Evolutionary conservation across 768 basidiomycete species (phyloP).

Genomic region (Tremella mesenterica): DNA sequence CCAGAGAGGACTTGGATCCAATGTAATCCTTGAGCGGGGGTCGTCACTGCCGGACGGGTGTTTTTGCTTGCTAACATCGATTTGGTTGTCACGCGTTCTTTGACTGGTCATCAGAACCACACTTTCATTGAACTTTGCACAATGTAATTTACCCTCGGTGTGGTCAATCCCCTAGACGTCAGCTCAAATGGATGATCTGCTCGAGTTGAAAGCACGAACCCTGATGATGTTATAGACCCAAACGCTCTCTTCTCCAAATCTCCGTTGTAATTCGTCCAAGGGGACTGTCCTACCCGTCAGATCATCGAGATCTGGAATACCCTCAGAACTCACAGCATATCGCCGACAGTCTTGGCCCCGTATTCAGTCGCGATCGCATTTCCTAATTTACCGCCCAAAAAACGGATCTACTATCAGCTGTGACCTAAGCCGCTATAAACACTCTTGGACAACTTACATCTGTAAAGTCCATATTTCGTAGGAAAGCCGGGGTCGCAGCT

Average conservation of each 20-base stretch:
- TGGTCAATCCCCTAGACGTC: conserved; percentile 62
- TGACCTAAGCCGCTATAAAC: not conserved
- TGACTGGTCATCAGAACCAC: not conserved
- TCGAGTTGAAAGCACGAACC: conserved; percentile 48
- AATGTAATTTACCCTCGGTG: conserved; percentile 58
- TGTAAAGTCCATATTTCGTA: conserved; percentile 76
- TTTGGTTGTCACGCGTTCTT: conserved; percentile 6
- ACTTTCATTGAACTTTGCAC: not conserved
- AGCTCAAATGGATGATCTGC: conserved; percentile 2
- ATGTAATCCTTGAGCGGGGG: conserved; percentile 65
- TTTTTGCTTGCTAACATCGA: conserved; percentile 61
- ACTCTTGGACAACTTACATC: conserved; percentile 51
- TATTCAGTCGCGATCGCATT: conserved; percentile 77
- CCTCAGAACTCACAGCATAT: conserved; percentile 61
- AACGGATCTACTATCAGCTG: conserved; percentile 60
- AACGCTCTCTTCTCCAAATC: conserved; percentile 50
- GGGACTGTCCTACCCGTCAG: conserved; percentile 35
- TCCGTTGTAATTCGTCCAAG: conserved; percentile 46
- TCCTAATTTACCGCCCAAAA: conserved; percentile 90
- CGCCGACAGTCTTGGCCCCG: conserved; percentile 78
- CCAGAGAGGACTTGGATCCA: conserved; percentile 90
- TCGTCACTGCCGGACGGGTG: conserved; percentile 66
- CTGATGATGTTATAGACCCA: conserved; percentile 91
- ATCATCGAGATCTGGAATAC: not conserved
- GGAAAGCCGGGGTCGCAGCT: conserved; percentile 70